These are phyloP conservation scores for Plasmodium yoelii DNA, from an alignment of 169 alveolate species.

Conservation along the genomic window DNA sequence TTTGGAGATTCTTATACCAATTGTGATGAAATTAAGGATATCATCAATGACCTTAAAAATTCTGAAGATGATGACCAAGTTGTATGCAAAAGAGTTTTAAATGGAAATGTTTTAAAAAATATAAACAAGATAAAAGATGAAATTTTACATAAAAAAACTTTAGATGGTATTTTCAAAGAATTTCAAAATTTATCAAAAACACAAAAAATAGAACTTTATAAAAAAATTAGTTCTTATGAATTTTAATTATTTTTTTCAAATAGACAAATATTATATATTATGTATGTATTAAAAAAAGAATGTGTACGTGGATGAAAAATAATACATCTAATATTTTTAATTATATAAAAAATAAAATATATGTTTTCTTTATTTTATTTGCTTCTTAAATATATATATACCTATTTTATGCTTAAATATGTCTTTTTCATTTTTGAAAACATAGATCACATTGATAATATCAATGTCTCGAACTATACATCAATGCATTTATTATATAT, in stretches of 20 bases:
- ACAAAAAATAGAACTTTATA: slow-evolving; percentile 35
- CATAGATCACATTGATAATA: too few relatives aligned
- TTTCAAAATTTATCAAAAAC: slow-evolving; percentile 27
- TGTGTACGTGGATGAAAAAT: neutral
- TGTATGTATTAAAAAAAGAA: neutral
- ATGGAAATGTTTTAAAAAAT: slow-evolving; percentile 23
- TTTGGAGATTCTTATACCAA: slow-evolving; percentile 15
- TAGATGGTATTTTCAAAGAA: slow-evolving; percentile 26
- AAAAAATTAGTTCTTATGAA: slow-evolving; percentile 36
- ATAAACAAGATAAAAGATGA: slow-evolving; percentile 18
- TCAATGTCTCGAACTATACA: too few relatives aligned
- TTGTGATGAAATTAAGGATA: slow-evolving; percentile 38
- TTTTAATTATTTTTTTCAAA: neutral
- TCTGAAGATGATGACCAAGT: slow-evolving; percentile 51
- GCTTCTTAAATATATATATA: too few relatives aligned
- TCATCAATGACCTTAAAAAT: slow-evolving; percentile 9
- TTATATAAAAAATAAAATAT: neutral
- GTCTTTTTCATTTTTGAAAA: too few relatives aligned
- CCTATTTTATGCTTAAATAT: too few relatives aligned
- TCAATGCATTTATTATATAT: too few relatives aligned
- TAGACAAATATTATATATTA: neutral
- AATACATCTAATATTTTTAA: neutral
- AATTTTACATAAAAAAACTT: slow-evolving; percentile 13
- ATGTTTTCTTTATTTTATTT: neutral
- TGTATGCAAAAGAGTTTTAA: slow-evolving; percentile 53